Evolutionary conservation across 164 flowering plant species (phyloP).

Genomic region (Nymphaea thermarum): DNA sequence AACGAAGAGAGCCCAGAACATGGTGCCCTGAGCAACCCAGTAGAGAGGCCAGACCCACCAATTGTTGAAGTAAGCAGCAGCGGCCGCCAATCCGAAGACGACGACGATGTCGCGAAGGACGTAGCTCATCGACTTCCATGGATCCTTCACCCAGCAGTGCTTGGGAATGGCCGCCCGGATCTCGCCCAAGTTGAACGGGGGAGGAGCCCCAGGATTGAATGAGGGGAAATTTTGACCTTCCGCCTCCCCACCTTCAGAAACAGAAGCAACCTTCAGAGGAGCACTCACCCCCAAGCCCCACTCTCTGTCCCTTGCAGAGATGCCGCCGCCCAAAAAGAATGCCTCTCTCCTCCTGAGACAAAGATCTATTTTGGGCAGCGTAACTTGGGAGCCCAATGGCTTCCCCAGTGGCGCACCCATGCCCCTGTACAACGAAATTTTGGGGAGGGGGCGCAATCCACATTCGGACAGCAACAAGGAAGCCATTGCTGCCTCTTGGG

Average conservation of each 20-base stretch:
- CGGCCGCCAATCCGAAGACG: slow-evolving; percentile 33
- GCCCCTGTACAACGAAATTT: background rate
- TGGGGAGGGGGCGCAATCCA: slow-evolving; percentile 29
- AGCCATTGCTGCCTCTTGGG: background rate
- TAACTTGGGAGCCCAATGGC: background rate
- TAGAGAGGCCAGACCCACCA: slow-evolving; percentile 79
- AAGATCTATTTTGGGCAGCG: slow-evolving; percentile 3
- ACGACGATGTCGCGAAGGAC: slow-evolving; percentile 53
- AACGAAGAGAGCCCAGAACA: slow-evolving; percentile 93
- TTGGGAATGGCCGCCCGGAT: slow-evolving; percentile 80
- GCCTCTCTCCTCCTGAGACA: background rate
- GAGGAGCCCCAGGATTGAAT: slow-evolving; percentile 59
- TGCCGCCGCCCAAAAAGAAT: background rate
- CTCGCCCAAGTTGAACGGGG: slow-evolving; percentile 67
- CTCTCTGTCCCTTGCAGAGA: slow-evolving; percentile 8
- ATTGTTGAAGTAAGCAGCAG: slow-evolving; percentile 35
- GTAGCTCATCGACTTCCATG: slow-evolving; percentile 67
- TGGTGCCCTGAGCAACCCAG: slow-evolving; percentile 84
- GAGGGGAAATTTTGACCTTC: slow-evolving; percentile 5
- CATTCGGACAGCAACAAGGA: slow-evolving; percentile 18
- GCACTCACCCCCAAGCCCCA: slow-evolving; percentile 18
- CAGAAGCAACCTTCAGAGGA: slow-evolving; percentile 10
- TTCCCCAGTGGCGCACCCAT: background rate
- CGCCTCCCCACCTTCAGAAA: slow-evolving; percentile 9
- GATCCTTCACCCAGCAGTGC: slow-evolving; percentile 84